Evolutionary conservation across 345 rosid species (phyloP), one percentile per base, ranked within the genome.

Genomic region (Trapa incisa): DNA sequence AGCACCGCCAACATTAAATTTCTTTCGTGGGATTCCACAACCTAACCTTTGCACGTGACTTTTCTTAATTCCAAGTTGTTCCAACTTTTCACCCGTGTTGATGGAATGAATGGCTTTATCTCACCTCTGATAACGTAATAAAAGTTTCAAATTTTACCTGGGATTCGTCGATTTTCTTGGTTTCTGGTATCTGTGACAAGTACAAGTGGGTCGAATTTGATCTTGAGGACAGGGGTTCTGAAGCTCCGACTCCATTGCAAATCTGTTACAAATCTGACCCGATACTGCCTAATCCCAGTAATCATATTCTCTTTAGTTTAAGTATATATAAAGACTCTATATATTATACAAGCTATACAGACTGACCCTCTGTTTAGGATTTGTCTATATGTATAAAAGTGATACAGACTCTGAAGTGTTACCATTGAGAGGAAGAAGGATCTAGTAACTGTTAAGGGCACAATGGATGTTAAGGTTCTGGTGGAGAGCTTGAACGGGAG

Each of bases 391-490:
- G 29, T 22, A 22, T 22, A 33, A 22, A n/a, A 53, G 33, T 53
- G 58, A 53, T 17, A n/a, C 22, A 0, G 42, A 22, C 29, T 22
- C 29, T 22, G 29, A 4, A 73, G 70, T n/a, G 36, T 67, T 58
- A 29, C 58, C 15, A 2, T 82, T 7, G 79, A 82, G 71, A 72
- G 56, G 69, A 68, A 66, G 66, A 82, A 78, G 80, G 84, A 82
- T 37, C 63, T 75, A 61, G 0, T 80, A 37, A 72, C 79, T 61
- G 84, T 82, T 70, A 76, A 73, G 47, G 86, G 86, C 54, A 69
- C 79, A 0, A 76, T 82, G 80, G 84, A 82, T 68, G 79, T 68
- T 11, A 76, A 80, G 65, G 80, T 69, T 6, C 65, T 82, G 77
- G 65, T 67, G 1, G 80, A 68, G 60, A 37, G 57, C 12, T 35